Base-by-base conservation (phyloP, 2,329 filamentous ascomycete species). In the Colletotrichum costaricense region DNA sequence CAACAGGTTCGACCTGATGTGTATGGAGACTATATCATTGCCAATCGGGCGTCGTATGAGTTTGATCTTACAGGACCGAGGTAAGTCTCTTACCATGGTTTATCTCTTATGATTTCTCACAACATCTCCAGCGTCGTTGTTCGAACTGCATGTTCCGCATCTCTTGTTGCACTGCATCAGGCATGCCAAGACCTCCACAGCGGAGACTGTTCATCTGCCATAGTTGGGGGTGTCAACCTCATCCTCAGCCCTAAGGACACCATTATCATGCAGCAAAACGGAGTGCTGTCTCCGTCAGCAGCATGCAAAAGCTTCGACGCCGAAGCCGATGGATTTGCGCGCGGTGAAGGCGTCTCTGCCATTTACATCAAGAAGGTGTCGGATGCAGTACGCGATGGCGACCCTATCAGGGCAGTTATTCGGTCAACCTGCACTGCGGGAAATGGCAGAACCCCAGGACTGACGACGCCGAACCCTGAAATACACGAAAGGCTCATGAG, bases 251-350 rank as follows among this genome's bases (percentile, higher is more conserved):
- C 82, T 0, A 74, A 70, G 3, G 77, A 79, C 52, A 80, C 77
- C 6, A 77, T 79, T 5, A 72, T 77, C 0, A 79, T 84, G 77
- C 77, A 78, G 2, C 78, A 82, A 46, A 78, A 83, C 42, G 81
- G 82, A 1, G 78, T 85, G 0, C 76, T 87, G 5, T 82, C 81
- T 3, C 76, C 79, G 1, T 76, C 79, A 1, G 82, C 80, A 33
- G 72, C 80, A 33, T 78, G 78, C 57, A 78, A 80, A 62, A 79
- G 80, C 1, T 88, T 86, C 71, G 86, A 87, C 55, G 78, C 81
- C 2, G 77, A 80, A 8, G 88, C 86, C 0, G 81, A 88, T 66
- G 88, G 88, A 0, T 90, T 88, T 69, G 86, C 81, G 0, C 82
- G 87, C 6, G 88, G 85, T 2, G 88, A 90, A 73, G 88, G 85